These are phyloP conservation scores for Massariosphaeria phaeospora DNA, from an alignment of 495 filamentous ascomycete genomes.

Conservation along the genomic window DNA sequence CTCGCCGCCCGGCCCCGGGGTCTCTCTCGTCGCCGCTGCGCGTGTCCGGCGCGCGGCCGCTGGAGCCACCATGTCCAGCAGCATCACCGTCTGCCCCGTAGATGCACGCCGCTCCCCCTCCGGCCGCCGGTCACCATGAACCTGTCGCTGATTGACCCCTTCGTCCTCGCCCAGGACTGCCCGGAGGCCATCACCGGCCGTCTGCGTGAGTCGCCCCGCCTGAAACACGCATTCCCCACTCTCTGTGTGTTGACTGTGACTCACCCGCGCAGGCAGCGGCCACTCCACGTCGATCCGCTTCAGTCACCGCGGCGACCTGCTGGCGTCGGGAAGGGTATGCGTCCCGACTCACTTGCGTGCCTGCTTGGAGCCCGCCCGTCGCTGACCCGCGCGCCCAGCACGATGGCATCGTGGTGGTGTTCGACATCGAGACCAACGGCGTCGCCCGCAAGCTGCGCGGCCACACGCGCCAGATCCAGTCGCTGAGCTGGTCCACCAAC, in stretches of 20 bases:
- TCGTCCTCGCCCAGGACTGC: conserved; percentile 88
- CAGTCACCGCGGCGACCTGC: conserved; percentile 86
- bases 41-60: no score
- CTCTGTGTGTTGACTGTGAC: conserved; percentile 6
- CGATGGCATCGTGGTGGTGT: conserved; percentile 90
- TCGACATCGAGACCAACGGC: conserved; percentile 94
- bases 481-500: conserved; percentile 85
- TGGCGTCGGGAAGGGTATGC: conserved; percentile 82
- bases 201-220: conserved; percentile 70
- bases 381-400: conserved; percentile 43
- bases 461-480: conserved; percentile 85
- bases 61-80: no score
- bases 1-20: neutral
- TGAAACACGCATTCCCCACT: neutral
- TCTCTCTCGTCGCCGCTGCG: no score
- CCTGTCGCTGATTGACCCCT: conserved; percentile 71
- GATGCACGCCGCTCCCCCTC: no score
- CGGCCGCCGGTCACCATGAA: no score
- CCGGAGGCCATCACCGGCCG: conserved; percentile 82
- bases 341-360: conserved; percentile 14
- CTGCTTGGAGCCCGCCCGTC: neutral
- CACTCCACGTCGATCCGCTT: conserved; percentile 74
- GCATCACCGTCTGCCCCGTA: no score
- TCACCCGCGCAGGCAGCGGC: conserved; percentile 49
- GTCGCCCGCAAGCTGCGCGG: conserved; percentile 88